A percentile compares a stretch with the other conserved stretches of the same genome.
phyloP scores from a whole-genome alignment of 2,329 filamentous ascomycete species.

The Colletotrichum neosansevieriae region DNA sequence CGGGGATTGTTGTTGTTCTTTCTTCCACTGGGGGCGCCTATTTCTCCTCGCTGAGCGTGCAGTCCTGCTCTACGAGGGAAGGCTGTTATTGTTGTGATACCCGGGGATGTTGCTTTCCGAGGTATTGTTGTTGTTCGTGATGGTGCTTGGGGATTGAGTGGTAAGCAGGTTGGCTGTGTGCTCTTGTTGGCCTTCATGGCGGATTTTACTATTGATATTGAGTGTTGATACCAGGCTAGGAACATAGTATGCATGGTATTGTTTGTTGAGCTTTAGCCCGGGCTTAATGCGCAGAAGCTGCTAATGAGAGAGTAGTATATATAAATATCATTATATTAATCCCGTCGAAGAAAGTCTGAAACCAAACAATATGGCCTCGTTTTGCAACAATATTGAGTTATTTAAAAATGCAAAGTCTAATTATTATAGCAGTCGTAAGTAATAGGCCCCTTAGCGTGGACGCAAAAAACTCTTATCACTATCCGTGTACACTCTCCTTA shows the following conservation, averaged over 20 bases:
- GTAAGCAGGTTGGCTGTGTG: background rate
- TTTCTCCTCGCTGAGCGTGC: background rate
- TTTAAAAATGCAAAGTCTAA: no score
- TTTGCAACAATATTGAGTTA: no score
- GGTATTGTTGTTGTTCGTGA: background rate
- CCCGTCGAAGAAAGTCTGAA: no score
- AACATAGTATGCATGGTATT: background rate
- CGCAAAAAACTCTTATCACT: no score
- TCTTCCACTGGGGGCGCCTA: background rate
- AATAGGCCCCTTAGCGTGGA: no score
- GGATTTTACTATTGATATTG: background rate
- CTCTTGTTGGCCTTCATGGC: background rate
- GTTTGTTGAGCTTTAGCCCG: no score
- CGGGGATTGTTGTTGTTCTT: background rate
- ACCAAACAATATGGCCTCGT: no score
- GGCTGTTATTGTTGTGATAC: conserved; percentile 17
- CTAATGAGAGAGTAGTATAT: no score
- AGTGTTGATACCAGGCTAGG: background rate
- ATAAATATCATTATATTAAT: no score
- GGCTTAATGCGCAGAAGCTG: no score
- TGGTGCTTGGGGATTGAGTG: background rate
- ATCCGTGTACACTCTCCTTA: no score
- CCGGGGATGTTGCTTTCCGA: conserved; percentile 2
- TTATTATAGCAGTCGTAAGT: no score
- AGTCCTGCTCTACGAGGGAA: background rate